Evolutionary conservation across 2,329 filamentous ascomycete species (phyloP).

Genomic region (Tolypocladium paradoxum): DNA sequence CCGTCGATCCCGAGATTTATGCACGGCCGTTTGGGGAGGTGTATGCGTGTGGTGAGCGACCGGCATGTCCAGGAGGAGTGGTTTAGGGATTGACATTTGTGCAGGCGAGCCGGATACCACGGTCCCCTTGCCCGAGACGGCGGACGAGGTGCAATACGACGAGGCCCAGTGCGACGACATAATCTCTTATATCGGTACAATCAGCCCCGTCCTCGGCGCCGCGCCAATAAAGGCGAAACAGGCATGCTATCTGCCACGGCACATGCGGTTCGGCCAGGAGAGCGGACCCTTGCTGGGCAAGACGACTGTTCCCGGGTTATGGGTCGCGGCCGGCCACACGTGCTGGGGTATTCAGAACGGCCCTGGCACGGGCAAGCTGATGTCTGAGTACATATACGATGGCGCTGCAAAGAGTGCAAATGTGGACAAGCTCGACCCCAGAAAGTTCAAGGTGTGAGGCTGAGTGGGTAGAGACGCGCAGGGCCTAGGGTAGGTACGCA

Average conservation of each 20-base stretch:
- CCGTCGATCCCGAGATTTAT: slow-evolving; percentile 85
- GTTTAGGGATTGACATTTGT: neutral
- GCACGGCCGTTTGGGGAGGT: slow-evolving; percentile 79
- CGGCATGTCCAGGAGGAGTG: neutral
- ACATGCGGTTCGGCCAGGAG: slow-evolving; percentile 49
- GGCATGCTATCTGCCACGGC: slow-evolving; percentile 86
- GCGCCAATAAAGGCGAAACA: slow-evolving; percentile 65
- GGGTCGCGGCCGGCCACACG: slow-evolving; percentile 81
- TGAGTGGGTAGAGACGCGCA: neutral
- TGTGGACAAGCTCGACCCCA: slow-evolving; percentile 56
- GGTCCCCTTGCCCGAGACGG: slow-evolving; percentile 64
- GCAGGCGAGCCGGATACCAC: slow-evolving; percentile 64
- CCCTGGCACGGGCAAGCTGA: slow-evolving; percentile 72
- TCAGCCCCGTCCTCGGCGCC: slow-evolving; percentile 55
- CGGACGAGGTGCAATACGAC: slow-evolving; percentile 68
- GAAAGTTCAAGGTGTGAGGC: slow-evolving; percentile 43
- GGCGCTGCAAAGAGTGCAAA: slow-evolving; percentile 58
- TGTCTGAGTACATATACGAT: slow-evolving; percentile 71
- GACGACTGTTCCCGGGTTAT: slow-evolving; percentile 62
- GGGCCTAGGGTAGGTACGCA: too few species aligned
- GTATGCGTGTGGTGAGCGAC: slow-evolving; percentile 68
- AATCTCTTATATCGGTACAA: slow-evolving; percentile 60
- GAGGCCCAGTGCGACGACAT: slow-evolving; percentile 73
- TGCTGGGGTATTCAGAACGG: slow-evolving; percentile 99
- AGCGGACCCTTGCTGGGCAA: slow-evolving; percentile 65